Evolutionary conservation across 169 alveolate species (phyloP).

Genomic region (Blepharisma undulans): DNA sequence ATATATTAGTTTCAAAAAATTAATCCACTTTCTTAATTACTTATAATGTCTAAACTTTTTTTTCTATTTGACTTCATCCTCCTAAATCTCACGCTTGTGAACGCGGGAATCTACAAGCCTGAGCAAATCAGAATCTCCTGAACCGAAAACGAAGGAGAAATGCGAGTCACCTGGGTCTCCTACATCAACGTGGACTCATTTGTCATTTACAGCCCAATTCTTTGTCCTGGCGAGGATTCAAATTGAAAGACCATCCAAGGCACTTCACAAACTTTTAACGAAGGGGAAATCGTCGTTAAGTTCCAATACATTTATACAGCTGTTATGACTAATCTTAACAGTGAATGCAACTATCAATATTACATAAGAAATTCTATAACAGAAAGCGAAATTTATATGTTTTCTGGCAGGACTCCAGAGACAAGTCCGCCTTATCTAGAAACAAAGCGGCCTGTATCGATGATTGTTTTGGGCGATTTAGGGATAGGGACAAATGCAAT

Average conservation of each 20-base stretch:
- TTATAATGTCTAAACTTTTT: neutral
- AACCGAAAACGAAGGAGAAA: neutral
- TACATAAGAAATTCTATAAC: neutral
- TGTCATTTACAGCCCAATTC: neutral
- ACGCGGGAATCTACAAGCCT: neutral
- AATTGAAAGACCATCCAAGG: neutral
- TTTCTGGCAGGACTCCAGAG: constrained; percentile 37
- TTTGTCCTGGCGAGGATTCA: neutral
- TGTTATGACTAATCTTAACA: neutral
- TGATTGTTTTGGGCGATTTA: constrained; percentile 40
- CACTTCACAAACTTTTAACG: neutral
- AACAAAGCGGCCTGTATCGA: neutral
- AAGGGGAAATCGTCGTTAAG: neutral
- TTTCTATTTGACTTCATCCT: neutral
- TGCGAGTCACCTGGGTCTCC: neutral
- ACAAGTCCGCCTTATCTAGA: neutral
- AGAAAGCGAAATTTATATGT: neutral
- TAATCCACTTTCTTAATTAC: no score
- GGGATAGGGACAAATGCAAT: constrained; percentile 16
- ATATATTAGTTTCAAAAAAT: neutral
- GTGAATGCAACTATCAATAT: constrained; percentile 13
- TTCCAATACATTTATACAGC: constrained; percentile 12
- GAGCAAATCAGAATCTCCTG: constrained; percentile 2
- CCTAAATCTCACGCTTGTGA: neutral
- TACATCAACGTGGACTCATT: neutral